A percentile compares a stretch with the other conserved stretches of the same genome.
Evolutionary conservation across 768 basidiomycete genomes (phyloP).

Genomic region (Xerocomellus amylosporus): DNA sequence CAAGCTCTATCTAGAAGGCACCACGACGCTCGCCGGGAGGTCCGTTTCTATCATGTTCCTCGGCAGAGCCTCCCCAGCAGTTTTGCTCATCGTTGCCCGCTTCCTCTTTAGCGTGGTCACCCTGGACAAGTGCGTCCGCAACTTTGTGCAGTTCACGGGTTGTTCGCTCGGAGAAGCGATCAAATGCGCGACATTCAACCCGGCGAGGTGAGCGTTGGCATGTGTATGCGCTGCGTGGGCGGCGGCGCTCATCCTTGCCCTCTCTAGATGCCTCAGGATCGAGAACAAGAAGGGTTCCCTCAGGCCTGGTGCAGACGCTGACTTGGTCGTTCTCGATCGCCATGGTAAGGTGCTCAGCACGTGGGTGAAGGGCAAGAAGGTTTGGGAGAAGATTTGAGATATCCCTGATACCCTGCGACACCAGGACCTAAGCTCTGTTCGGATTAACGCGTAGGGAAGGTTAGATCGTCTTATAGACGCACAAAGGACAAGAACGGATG

Average conservation of each 20-base stretch:
- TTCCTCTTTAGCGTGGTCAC: conserved; percentile 61
- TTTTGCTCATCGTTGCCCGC: neutral
- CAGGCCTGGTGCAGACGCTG: conserved; percentile 80
- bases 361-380: conserved; percentile 75
- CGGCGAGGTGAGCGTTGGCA: conserved; percentile 57
- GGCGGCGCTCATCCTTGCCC: neutral
- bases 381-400: conserved; percentile 48
- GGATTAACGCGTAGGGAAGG: neutral
- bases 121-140: conserved; percentile 80
- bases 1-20: conserved; percentile 79
- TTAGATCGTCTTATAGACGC: neutral
- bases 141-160: conserved; percentile 80
- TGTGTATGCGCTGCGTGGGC: neutral
- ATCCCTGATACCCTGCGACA: neutral
- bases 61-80: neutral
- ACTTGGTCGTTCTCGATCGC: conserved; percentile 72
- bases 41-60: conserved; percentile 29
- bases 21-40: conserved; percentile 88
- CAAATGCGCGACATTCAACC: conserved; percentile 81
- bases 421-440: neutral
- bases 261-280: conserved; percentile 66
- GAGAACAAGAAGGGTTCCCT: conserved; percentile 79
- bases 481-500: neutral
- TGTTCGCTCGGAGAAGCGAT: conserved; percentile 82
- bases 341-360: conserved; percentile 65